Conservation (phyloP, 257 asterid species). For the Solanum pimpinellifolium region DNA sequence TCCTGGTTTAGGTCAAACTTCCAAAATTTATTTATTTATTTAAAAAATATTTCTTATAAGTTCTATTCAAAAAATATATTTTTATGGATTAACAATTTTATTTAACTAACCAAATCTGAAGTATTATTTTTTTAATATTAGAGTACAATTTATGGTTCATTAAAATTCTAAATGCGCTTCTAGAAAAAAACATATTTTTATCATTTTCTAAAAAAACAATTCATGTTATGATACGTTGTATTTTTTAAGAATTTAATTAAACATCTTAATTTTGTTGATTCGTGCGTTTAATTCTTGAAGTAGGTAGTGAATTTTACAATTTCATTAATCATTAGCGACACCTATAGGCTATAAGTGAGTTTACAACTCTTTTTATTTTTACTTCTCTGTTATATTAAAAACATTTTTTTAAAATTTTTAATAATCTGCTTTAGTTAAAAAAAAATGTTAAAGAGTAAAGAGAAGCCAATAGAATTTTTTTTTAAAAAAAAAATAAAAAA, state of each 20-base stretch:
- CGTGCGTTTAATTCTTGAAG: not conserved
- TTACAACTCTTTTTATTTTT: not conserved
- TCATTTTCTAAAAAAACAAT: not conserved
- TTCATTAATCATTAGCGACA: not conserved
- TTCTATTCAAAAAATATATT: no score
- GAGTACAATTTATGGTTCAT: not conserved
- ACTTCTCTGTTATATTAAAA: not conserved
- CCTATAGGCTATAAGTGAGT: not conserved
- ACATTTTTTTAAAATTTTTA: not conserved
- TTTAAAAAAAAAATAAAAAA: no score
- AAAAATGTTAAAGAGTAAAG: not conserved
- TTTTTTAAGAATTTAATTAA: not conserved
- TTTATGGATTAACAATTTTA: no score
- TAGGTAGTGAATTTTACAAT: not conserved
- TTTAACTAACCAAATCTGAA: not conserved
- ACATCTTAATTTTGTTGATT: not conserved
- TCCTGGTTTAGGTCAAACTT: not conserved
- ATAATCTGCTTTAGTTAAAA: not conserved
- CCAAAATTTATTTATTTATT: not conserved
- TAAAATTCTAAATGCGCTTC: not conserved
- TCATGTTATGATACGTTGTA: not conserved
- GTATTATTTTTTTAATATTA: not conserved
- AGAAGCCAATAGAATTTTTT: not conserved
- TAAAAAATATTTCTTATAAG: no score
- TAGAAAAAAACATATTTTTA: not conserved